These are phyloP conservation scores for Talaromyces nanjingensis DNA, from an alignment of 495 filamentous ascomycete genomes.

Conservation along the genomic window DNA sequence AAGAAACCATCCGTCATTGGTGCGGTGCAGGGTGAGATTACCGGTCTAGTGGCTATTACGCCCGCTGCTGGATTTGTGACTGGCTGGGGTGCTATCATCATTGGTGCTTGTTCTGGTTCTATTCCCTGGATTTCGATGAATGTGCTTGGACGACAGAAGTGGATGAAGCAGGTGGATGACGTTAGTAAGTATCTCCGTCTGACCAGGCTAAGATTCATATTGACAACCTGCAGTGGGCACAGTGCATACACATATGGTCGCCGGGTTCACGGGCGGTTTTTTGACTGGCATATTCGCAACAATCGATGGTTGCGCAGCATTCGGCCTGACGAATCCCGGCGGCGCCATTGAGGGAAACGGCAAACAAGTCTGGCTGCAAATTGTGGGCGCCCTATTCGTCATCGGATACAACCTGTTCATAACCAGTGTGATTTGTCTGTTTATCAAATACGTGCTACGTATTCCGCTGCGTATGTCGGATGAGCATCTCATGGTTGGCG, in stretches of 20 bases:
- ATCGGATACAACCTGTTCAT: constrained; percentile 50
- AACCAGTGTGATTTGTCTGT: constrained; percentile 44
- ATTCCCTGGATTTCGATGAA: constrained; percentile 52
- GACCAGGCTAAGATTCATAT: neutral
- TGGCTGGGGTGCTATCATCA: constrained; percentile 48
- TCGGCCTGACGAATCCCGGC: constrained; percentile 41
- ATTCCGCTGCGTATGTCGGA: constrained; percentile 43
- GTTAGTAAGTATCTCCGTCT: constrained; percentile 16
- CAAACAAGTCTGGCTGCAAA: constrained; percentile 44
- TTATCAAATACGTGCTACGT: constrained; percentile 48
- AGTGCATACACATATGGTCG: constrained; percentile 48
- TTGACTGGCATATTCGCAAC: constrained; percentile 48
- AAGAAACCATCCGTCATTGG: constrained; percentile 46
- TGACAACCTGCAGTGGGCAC: constrained; percentile 29
- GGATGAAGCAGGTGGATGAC: constrained; percentile 44
- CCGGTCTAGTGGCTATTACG: constrained; percentile 49
- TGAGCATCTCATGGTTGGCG: constrained; percentile 39
- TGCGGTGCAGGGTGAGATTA: constrained; percentile 48
- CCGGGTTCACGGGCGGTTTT: constrained; percentile 45
- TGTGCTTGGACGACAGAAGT: constrained; percentile 35
- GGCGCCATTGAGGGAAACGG: constrained; percentile 48
- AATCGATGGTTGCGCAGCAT: constrained; percentile 39
- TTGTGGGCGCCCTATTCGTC: constrained; percentile 49
- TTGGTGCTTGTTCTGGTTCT: constrained; percentile 41
- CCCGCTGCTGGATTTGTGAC: constrained; percentile 49